A percentile compares a stretch with the other conserved stretches of the same genome.
phyloP scores from a whole-genome alignment of 768 basidiomycete genomes.

The Kwoniella europaea region DNA sequence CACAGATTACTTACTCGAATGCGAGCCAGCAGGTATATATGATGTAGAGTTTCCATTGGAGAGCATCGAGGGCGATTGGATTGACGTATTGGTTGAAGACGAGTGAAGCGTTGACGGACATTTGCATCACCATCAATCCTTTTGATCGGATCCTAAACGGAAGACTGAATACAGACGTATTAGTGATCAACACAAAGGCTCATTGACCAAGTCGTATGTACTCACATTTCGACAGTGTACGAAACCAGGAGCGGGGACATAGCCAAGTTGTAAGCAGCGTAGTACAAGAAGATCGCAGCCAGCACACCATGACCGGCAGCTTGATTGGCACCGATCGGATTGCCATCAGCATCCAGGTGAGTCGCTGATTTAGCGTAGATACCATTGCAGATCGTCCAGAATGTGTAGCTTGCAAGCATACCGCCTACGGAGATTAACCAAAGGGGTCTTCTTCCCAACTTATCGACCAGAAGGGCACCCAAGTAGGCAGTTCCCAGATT shows the following conservation, averaged over 20 bases:
- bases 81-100: slow-evolving; percentile 52
- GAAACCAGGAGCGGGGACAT: slow-evolving; percentile 41
- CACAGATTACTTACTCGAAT: slow-evolving; percentile 22
- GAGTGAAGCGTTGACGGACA: slow-evolving; percentile 34
- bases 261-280: slow-evolving; percentile 47
- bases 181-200: background rate
- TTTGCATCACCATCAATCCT: slow-evolving; percentile 39
- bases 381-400: slow-evolving; percentile 40
- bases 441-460: slow-evolving; percentile 47
- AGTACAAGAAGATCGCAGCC: slow-evolving; percentile 55
- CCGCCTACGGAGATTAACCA: slow-evolving; percentile 42
- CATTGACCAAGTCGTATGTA: background rate
- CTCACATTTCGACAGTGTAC: slow-evolving; percentile 47
- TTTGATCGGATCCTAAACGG: slow-evolving; percentile 46
- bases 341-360: slow-evolving; percentile 31
- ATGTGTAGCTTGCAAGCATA: slow-evolving; percentile 42
- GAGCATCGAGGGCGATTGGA: slow-evolving; percentile 44
- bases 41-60: slow-evolving; percentile 49
- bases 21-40: slow-evolving; percentile 29
- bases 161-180: slow-evolving; percentile 12
- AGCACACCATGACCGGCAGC: slow-evolving; percentile 47
- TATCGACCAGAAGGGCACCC: slow-evolving; percentile 48
- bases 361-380: slow-evolving; percentile 39
- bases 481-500: slow-evolving; percentile 32
- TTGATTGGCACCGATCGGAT: slow-evolving; percentile 35